Conservation (phyloP, 78 protist species). For the Pelomyxa schiedti region DNA sequence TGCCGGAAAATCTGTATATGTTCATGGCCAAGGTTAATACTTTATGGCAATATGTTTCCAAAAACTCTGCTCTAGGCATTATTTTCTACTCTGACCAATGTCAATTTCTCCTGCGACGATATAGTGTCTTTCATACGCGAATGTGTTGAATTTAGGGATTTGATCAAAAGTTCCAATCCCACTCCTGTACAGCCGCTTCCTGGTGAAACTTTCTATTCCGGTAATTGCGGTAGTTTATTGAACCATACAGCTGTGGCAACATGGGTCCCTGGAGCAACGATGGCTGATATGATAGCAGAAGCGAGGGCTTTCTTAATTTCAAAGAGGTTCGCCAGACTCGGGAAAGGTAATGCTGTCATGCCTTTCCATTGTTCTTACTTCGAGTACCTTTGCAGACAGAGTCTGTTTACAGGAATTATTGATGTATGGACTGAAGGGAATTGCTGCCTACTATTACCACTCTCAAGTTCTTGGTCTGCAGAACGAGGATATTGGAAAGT, state of each 20-base stretch:
- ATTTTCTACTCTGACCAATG: constrained; percentile 70
- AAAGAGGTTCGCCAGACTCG: too few species aligned
- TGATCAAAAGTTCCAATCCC: too few species aligned
- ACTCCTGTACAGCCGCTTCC: too few species aligned
- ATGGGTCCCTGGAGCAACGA: background rate
- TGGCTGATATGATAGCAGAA: background rate
- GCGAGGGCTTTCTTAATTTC: too few species aligned
- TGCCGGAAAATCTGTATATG: background rate
- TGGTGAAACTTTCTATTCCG: too few species aligned
- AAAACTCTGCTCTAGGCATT: background rate
- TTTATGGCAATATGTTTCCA: background rate
- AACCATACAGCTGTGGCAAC: background rate
- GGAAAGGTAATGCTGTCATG: too few species aligned
- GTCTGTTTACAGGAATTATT: constrained; percentile 27
- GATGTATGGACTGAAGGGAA: constrained; percentile 58
- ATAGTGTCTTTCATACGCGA: background rate
- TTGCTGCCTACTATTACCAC: constrained; percentile 53
- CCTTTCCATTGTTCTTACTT: too few species aligned
- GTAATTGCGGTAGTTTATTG: too few species aligned
- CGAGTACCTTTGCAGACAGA: too few species aligned
- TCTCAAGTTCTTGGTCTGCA: constrained; percentile 1
- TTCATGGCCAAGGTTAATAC: background rate
- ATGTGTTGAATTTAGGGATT: too few species aligned
- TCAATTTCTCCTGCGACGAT: constrained; percentile 39
- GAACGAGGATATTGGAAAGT: too few species aligned